Evolutionary conservation across 73 alveolate species (phyloP), one percentile per base, ranked within the genome.

Genomic region (Breviolum minutum): DNA sequence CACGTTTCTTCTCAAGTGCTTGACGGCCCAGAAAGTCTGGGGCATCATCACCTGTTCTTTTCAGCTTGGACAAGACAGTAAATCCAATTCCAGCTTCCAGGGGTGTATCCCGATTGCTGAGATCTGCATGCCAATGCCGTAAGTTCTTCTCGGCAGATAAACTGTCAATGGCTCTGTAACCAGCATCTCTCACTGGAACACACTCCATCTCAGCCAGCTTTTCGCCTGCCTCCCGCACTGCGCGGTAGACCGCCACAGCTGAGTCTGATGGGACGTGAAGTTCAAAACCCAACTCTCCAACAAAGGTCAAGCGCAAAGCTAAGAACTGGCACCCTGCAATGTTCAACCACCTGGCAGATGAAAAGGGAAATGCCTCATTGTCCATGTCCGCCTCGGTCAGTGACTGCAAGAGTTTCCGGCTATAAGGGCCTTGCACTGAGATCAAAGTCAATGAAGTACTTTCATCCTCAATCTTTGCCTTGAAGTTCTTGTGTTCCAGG

Each of bases 61-160:
- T 93, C 92, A 93, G 82, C 92, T 77, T 93, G 22, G 93, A 79
- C 69, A 93, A 82, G 66, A 93, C 98, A 2, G 98, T 93, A 81
- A 93, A 93, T 32, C 95, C 95, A 61, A 87, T 87, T 17, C 95
- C 95, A 64, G 96, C 90, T 69, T 93, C 98, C 66, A 93, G 22
- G 2, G 98, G 98, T 22, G 98, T 93, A 70, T 93, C 98, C 19
- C 98, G 98, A 77, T 93, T 93, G 98, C 98, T 93, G 48, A 93
- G 82, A 32, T 93, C 98, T 17, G 98, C 98, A 30, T 93, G 98
- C 98, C 98, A 93, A 68, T 93, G 98, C 82, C 98, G 30, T 80
- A 76, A 66, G 83, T 93, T 93, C 98, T 93, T 93, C 81, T 93
- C 98, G 20, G 98, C 98, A 27, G 98, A 93, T 82, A 93, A 66